A percentile compares a stretch with the other conserved stretches of the same genome.
Evolutionary conservation across 805 yeast species (phyloP).

Genomic region (Komagataella mondaviorum): DNA sequence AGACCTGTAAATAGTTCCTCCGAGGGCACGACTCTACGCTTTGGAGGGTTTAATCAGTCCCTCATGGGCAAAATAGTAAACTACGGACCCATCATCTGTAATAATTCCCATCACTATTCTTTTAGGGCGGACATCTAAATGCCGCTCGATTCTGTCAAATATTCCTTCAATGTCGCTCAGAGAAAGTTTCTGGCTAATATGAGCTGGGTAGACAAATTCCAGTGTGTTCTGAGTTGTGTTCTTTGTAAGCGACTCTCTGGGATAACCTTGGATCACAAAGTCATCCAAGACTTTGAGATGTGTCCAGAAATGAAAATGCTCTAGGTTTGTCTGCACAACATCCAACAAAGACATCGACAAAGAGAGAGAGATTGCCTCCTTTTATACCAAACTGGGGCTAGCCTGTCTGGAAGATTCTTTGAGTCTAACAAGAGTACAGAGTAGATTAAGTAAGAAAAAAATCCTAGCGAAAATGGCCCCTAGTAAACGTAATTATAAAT

Average conservation of each 20-base stretch:
- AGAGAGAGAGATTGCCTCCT: not conserved
- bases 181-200: slow-evolving; percentile 16
- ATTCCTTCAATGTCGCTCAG: slow-evolving; percentile 24
- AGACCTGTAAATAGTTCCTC: not conserved
- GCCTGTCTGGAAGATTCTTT: not conserved
- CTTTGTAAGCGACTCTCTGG: slow-evolving; percentile 9
- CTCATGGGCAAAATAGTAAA: slow-evolving; percentile 54
- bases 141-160: slow-evolving; percentile 17
- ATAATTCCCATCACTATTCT: slow-evolving; percentile 41
- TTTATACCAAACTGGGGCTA: not conserved
- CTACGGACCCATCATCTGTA: slow-evolving; percentile 55
- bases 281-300: slow-evolving; percentile 11
- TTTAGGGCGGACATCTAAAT: slow-evolving; percentile 17
- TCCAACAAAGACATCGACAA: slow-evolving; percentile 9
- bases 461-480: not conserved
- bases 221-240: slow-evolving; percentile 7
- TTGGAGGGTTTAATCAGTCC: slow-evolving; percentile 55
- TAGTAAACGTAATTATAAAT: too few species aligned
- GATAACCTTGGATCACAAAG: not conserved
- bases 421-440: not conserved
- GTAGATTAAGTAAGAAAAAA: not conserved
- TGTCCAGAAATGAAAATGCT: slow-evolving; percentile 31
- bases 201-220: slow-evolving; percentile 31
- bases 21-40: slow-evolving; percentile 17
- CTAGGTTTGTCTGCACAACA: slow-evolving; percentile 27